Base-by-base conservation (phyloP, 1,284 basidiomycete genomes). In the Cryptococcus sp. region DNA sequence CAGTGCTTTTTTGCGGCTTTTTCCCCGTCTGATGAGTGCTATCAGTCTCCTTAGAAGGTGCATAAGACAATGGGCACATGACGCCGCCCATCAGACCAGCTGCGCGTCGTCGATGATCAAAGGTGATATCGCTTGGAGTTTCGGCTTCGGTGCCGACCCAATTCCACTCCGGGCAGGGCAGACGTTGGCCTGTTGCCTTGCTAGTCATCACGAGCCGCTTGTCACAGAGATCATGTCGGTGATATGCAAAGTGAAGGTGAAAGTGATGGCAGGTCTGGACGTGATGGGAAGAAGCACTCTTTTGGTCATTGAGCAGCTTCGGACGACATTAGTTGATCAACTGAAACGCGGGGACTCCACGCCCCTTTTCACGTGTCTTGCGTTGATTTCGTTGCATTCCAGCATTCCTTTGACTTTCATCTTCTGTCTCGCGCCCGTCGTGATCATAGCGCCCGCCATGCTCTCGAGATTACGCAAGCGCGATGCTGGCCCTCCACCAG, bases 81-180 rank as follows among this genome's bases (percentile, higher is more conserved):
- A 81, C 86, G 46, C 78, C 79, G 49, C 73, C 69, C 0, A 84
- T 83, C 42, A 92, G 80, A 15, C 88, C 87, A 62, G 87, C 91
- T 3, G 88, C 84, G 50, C 84, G 80, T 52, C 86, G 76, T 47
- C 83, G 80, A 69, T 91, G 88, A 57, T 86, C 83, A 40, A 78
- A 70, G 11, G 86, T 84, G 66, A 93, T 89, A 23, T 83, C 77
- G 11, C 82, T 82, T 53, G 80, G 70, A 57, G 83, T 77, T 19
- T 76, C 75, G 52, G 85, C 85, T 65, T 88, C 85, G 46, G 85
- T 83, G 51, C 83, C 86, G 52, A 90, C 87, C 90, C 90, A 92
- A 51, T 83, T 83, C 90, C 90, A 91, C 20, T 85, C 72, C 11
- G 23, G 19, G 15, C 49, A 38, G 30, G 20, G 42, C 3, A 22